Conservation (phyloP, 2,329 filamentous ascomycete genomes). For the Cordyceps militaris region DNA sequence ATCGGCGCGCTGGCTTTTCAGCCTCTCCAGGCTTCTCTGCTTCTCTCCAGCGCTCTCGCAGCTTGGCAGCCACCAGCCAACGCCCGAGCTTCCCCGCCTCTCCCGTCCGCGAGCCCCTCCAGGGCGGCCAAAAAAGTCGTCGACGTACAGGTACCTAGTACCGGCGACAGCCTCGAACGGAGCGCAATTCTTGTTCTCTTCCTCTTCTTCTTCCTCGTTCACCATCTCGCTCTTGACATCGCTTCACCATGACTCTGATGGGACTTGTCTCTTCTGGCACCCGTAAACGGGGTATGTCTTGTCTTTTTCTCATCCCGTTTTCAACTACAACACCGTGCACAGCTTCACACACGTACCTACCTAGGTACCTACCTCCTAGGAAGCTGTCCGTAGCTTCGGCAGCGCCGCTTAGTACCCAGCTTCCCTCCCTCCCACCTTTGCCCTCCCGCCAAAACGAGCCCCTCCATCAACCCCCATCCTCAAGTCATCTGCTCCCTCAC, state of each 20-base stretch:
- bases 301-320: not conserved
- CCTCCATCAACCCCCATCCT: slow-evolving; percentile 1
- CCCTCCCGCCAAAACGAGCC: not conserved
- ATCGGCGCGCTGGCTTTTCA: not conserved
- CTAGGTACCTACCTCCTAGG: too few species aligned
- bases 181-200: not conserved
- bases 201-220: not conserved
- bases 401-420: not conserved
- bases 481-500: not conserved
- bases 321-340: too few species aligned
- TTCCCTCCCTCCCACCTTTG: not conserved
- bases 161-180: not conserved
- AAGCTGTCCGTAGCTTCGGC: not conserved
- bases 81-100: not conserved
- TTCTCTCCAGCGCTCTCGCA: not conserved
- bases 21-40: not conserved
- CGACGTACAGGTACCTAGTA: not conserved
- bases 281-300: slow-evolving; percentile 2
- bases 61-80: not conserved
- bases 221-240: not conserved
- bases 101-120: slow-evolving; percentile 5
- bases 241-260: slow-evolving; percentile 5
- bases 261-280: slow-evolving; percentile 6
- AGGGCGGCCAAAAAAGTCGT: not conserved
- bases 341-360: too few species aligned